phyloP scores from a whole-genome alignment of 345 rosid species.

The Eucalyptus sp. region DNA sequence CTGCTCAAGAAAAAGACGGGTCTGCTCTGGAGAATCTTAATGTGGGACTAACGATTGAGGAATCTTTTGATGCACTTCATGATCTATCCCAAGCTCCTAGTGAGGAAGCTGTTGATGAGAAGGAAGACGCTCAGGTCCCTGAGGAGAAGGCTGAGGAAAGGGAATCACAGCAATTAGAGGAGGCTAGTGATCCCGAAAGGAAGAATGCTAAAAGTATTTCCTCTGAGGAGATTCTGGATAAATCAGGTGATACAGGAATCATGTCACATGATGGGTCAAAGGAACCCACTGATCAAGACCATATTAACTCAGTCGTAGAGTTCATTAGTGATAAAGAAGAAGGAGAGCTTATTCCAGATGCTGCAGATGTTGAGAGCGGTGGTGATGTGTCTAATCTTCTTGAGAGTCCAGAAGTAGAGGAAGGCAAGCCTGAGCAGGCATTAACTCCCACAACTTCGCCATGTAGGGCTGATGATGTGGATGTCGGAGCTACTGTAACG shows the following conservation, averaged over 20 bases:
- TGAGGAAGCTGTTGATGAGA: constrained; percentile 42
- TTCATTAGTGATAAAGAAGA: constrained; percentile 62
- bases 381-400: constrained; percentile 20
- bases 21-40: constrained; percentile 18
- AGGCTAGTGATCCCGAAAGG: neutral
- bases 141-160: constrained; percentile 27
- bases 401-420: constrained; percentile 48
- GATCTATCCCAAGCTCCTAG: constrained; percentile 18
- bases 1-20: constrained; percentile 19
- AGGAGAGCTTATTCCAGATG: constrained; percentile 64
- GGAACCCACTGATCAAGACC: constrained; percentile 23
- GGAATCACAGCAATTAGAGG: neutral
- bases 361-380: constrained; percentile 45
- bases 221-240: constrained; percentile 35
- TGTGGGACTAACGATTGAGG: constrained; percentile 27
- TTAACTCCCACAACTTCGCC: constrained; percentile 56
- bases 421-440: constrained; percentile 28
- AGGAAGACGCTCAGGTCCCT: constrained; percentile 41
- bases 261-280: constrained; percentile 27
- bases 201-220: neutral
- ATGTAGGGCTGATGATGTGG: constrained; percentile 37
- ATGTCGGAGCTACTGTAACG: constrained; percentile 4
- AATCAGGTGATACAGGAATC: constrained; percentile 27
- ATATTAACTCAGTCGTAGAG: neutral
- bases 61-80: constrained; percentile 25